Percentiles rank a stretch among this genome's conserved stretches.
These are phyloP conservation scores for Chamaecrista fasciculata DNA, from an alignment of 306 rosid genomes.

Conservation along the genomic window DNA sequence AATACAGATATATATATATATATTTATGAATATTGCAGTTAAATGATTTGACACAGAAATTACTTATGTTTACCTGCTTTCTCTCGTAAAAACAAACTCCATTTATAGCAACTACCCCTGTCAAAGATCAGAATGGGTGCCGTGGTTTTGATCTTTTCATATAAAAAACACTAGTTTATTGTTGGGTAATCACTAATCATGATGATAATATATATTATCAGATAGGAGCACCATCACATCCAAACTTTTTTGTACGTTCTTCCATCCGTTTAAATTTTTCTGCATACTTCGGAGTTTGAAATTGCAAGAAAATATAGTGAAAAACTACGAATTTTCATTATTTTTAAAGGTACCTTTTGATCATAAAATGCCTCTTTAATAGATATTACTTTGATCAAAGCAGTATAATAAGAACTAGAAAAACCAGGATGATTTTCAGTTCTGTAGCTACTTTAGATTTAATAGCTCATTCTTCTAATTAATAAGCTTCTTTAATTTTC, in stretches of 20 bases:
- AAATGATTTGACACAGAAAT: background rate
- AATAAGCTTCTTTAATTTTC: background rate
- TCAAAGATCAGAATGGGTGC: background rate
- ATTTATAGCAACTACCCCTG: background rate
- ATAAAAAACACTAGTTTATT: background rate
- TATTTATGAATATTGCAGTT: background rate
- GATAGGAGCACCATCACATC: background rate
- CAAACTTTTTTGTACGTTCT: background rate
- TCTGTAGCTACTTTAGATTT: background rate
- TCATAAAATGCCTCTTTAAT: background rate
- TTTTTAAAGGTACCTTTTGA: background rate
- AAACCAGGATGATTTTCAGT: background rate
- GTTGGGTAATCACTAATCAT: background rate
- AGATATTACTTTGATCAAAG: background rate
- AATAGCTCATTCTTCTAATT: background rate
- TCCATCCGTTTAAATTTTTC: background rate
- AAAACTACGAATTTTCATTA: background rate
- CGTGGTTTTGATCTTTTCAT: background rate
- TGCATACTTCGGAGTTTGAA: too few species aligned
- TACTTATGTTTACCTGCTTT: background rate
- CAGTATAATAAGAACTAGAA: background rate
- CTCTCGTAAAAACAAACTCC: background rate
- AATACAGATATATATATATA: background rate
- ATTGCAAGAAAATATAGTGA: background rate
- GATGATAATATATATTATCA: background rate